These are phyloP conservation scores for Macadamia integrifolia DNA, from an alignment of 164 flowering plant genomes.

Conservation along the genomic window DNA sequence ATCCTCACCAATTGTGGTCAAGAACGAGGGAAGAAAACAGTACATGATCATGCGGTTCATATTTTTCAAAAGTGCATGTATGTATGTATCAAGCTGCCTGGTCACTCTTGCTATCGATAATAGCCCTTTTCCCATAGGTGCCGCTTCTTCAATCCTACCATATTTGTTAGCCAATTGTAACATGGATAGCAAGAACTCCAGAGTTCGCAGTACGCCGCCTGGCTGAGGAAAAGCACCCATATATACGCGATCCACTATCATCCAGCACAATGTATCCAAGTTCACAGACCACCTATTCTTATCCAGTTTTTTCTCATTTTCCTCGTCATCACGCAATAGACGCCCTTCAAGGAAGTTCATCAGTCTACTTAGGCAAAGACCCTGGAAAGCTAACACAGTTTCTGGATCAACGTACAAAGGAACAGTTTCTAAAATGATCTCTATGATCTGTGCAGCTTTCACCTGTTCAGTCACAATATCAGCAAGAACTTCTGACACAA, in stretches of 20 bases:
- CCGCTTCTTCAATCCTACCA: constrained; percentile 63
- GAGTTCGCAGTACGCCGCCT: constrained; percentile 42
- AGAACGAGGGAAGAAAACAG: constrained; percentile 70
- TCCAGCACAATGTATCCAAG: constrained; percentile 64
- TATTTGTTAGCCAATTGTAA: constrained; percentile 75
- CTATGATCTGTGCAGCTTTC: constrained; percentile 49
- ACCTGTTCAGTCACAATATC: constrained; percentile 63
- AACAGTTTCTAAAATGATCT: constrained; percentile 54
- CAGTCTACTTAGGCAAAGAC: constrained; percentile 61
- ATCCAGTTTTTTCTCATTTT: constrained; percentile 61
- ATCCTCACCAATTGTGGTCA: constrained; percentile 54
- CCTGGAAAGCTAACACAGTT: constrained; percentile 62
- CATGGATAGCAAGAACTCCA: constrained; percentile 73
- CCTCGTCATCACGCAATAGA: constrained; percentile 77
- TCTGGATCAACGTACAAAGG: constrained; percentile 58
- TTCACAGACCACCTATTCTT: constrained; percentile 66
- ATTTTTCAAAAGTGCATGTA: constrained; percentile 60
- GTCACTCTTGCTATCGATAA: constrained; percentile 62
- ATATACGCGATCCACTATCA: constrained; percentile 74
- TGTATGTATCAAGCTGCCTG: constrained; percentile 65
- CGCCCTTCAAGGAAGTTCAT: constrained; percentile 78
- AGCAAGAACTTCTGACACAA: constrained; percentile 65
- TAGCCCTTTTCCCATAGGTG: constrained; percentile 54
- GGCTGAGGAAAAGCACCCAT: constrained; percentile 84
- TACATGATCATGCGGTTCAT: constrained; percentile 63